Percentiles rank a stretch among this genome's conserved stretches.
phyloP scores from a whole-genome alignment of 176 grass and related monocot species.

The Melocanna baccifera region DNA sequence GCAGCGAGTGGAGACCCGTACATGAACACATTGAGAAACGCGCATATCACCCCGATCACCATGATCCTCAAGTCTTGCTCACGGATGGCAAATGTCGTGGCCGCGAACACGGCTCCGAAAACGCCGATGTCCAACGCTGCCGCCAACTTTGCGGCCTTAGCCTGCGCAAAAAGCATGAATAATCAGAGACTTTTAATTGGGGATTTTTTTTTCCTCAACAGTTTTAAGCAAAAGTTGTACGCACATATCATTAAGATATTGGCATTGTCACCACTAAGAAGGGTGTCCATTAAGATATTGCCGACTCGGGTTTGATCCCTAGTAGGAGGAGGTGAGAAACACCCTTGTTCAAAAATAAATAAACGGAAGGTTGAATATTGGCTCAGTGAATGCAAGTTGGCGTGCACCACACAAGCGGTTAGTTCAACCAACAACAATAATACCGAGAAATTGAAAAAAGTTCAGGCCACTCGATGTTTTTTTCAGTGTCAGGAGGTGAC shows the following conservation, averaged over 20 bases:
- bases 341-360: no score
- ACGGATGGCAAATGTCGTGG: slow-evolving; percentile 33
- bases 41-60: slow-evolving; percentile 48
- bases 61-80: slow-evolving; percentile 32
- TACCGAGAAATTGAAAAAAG: no score
- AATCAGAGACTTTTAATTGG: neutral
- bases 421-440: no score
- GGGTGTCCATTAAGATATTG: neutral
- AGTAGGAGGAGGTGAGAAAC: no score
- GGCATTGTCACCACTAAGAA: neutral
- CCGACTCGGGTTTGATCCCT: no score
- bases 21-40: slow-evolving; percentile 54
- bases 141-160: slow-evolving; percentile 40
- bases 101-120: slow-evolving; percentile 46
- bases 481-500: neutral
- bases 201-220: neutral
- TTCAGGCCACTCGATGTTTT: no score
- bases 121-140: slow-evolving; percentile 38
- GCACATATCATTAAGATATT: neutral
- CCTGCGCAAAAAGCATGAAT: slow-evolving; percentile 6
- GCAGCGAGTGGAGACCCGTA: slow-evolving; percentile 60
- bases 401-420: no score
- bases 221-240: no score
- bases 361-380: no score
- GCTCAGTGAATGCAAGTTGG: no score